phyloP scores from a whole-genome alignment of 305 asterid genomes.

The Rubia tinctorum region DNA sequence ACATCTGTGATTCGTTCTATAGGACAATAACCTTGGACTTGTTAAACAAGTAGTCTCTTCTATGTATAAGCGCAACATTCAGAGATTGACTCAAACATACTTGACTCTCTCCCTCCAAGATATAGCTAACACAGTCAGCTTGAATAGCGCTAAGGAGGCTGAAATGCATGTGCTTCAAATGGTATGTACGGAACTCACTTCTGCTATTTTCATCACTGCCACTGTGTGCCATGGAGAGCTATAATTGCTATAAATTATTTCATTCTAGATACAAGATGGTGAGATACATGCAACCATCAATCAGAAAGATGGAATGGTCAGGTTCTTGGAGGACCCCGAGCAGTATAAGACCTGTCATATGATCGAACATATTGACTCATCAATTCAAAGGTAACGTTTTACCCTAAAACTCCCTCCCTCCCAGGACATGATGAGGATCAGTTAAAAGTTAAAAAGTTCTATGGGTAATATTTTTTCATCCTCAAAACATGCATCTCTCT shows the following conservation, averaged over 20 bases:
- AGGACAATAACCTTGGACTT: conserved; percentile 97
- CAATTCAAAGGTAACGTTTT: conserved; percentile 75
- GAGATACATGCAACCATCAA: conserved; percentile 92
- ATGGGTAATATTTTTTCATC: neutral
- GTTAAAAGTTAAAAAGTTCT: neutral
- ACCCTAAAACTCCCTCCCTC: neutral
- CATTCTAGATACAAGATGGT: conserved; percentile 80
- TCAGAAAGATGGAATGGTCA: conserved; percentile 99
- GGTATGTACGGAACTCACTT: conserved; percentile 47
- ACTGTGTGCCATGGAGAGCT: neutral
- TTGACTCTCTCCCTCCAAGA: conserved; percentile 96
- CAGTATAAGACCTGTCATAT: conserved; percentile 89
- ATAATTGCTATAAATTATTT: neutral
- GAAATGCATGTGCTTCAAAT: conserved; percentile 98
- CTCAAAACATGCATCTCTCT: neutral
- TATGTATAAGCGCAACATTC: conserved; percentile 94
- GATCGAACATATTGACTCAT: conserved; percentile 86
- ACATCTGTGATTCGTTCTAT: conserved; percentile 20
- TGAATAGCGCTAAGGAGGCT: conserved; percentile 82
- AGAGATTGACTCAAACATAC: conserved; percentile 95
- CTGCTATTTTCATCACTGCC: neutral
- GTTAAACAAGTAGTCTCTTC: conserved; percentile 95
- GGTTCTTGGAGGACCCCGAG: conserved; percentile 98
- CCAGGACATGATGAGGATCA: neutral
- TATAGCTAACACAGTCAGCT: conserved; percentile 78